Evolutionary conservation across 495 filamentous ascomycete genomes (phyloP), one percentile per base, ranked within the genome.

Genomic region (Evernia prunastri): DNA sequence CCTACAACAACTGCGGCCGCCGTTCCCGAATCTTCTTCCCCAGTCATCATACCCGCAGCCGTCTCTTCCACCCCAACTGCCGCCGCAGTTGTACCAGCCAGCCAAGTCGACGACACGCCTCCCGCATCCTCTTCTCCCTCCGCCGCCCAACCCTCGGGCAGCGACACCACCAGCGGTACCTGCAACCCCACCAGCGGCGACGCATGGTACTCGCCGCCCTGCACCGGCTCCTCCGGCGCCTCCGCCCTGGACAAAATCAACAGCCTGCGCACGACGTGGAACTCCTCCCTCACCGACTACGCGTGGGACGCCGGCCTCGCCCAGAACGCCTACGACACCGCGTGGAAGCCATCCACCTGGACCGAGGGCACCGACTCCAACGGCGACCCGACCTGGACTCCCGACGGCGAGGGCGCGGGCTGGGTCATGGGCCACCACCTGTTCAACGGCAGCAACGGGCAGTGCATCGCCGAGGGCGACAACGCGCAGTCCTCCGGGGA

Each of bases 381-480:
- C 27, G 51, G 51, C 17, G n/a, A 33, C 51, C 27, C 15, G 0
- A 20, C 17, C 15, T 27, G 33, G 6, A 54, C 51, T 17, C 51
- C 51, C 51, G 20, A 54, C 51, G 51, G 51, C 29, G 51, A 54
- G 33, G 51, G 51, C 29, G 1, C 18, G 4, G 51, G 51, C 29
- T 54, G 51, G 51, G 51, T 54, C 27, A 54, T 54, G 51, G 51
- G 51, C 6, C 51, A 54, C 5, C 51, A 54, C 29, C 17, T 54
- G 51, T 54, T 54, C 51, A 33, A 33, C 51, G 51, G 51, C 17
- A 54, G 18, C 51, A 35, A 54, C 29, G 51, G 51, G 3, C 51
- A 54, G 17, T 54, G 51, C 17, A 54, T 54, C 29, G 51, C 51
- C 51, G 51, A 54, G 33, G 51, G 51, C 51, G 17, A 54, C 29